These are phyloP conservation scores for Bryoglossum gracile DNA, from an alignment of 495 filamentous ascomycete species.

Conservation along the genomic window DNA sequence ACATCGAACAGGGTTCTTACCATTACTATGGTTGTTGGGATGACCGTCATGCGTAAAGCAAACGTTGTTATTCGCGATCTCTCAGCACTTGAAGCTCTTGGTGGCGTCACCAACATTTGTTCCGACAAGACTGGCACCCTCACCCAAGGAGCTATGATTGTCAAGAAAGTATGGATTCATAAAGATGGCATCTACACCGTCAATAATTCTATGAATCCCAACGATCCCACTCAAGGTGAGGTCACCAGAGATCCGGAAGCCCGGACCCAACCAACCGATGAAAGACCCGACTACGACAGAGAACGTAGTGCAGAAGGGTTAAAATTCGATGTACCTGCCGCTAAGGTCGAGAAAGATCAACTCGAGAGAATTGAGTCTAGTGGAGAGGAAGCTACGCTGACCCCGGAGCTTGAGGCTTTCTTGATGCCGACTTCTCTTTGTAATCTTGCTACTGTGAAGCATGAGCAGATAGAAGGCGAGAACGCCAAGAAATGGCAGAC, in stretches of 20 bases:
- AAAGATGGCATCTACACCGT: slow-evolving; percentile 49
- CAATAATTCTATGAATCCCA: slow-evolving; percentile 49
- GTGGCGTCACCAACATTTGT: slow-evolving; percentile 81
- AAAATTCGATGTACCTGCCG: slow-evolving; percentile 46
- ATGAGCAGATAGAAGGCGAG: slow-evolving; percentile 39
- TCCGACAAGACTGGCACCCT: slow-evolving; percentile 85
- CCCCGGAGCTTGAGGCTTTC: slow-evolving; percentile 51
- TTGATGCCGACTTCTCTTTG: slow-evolving; percentile 67
- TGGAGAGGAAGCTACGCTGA: slow-evolving; percentile 19
- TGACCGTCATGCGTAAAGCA: slow-evolving; percentile 65
- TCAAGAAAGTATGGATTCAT: slow-evolving; percentile 75
- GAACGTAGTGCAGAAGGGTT: slow-evolving; percentile 45
- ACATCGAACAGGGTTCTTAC: slow-evolving; percentile 45
- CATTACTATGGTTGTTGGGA: slow-evolving; percentile 71
- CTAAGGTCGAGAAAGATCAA: slow-evolving; percentile 29
- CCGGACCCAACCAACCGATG: background rate
- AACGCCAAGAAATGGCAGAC: slow-evolving; percentile 51
- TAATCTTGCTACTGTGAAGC: slow-evolving; percentile 66
- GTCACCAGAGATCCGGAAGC: slow-evolving; percentile 36
- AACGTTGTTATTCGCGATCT: slow-evolving; percentile 74
- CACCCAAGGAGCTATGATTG: slow-evolving; percentile 71
- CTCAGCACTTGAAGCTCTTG: slow-evolving; percentile 73
- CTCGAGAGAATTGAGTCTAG: slow-evolving; percentile 20
- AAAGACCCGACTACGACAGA: slow-evolving; percentile 39
- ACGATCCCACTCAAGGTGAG: slow-evolving; percentile 49